Conservation (phyloP, 495 filamentous ascomycete genomes). For the Cercophora samala region DNA sequence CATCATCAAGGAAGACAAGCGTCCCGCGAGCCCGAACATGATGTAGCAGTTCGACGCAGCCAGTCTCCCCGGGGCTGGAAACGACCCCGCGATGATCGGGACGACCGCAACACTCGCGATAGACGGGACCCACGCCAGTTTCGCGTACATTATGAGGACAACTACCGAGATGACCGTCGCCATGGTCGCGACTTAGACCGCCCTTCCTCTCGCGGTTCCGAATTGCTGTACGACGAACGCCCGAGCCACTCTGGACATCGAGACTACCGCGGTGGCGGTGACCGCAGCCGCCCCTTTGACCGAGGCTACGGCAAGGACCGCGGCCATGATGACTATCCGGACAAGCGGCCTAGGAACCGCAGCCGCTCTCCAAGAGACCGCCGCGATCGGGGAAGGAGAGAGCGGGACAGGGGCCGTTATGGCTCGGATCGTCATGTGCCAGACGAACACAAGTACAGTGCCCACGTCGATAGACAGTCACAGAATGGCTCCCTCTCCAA, state of each 20-base stretch:
- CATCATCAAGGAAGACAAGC: constrained; percentile 61
- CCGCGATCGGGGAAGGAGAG: constrained; percentile 41
- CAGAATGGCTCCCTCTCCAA: constrained; percentile 34
- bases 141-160: constrained; percentile 59
- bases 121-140: constrained; percentile 55
- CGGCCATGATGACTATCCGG: constrained; percentile 42
- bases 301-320: constrained; percentile 26
- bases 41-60: constrained; percentile 58
- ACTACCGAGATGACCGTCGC: constrained; percentile 42
- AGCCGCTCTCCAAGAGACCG: constrained; percentile 61
- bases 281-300: constrained; percentile 19
- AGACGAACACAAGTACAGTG: constrained; percentile 37
- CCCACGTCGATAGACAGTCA: constrained; percentile 44
- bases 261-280: constrained; percentile 20
- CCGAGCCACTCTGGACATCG: constrained; percentile 51
- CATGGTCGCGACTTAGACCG: constrained; percentile 63
- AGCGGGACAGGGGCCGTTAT: constrained; percentile 36
- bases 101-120: constrained; percentile 51
- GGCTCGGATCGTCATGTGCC: constrained; percentile 13
- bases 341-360: constrained; percentile 64
- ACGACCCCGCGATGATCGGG: constrained; percentile 61
- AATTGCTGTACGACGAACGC: constrained; percentile 40
- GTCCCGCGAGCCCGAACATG: constrained; percentile 71
- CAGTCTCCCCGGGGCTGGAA: constrained; percentile 58
- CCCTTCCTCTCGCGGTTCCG: constrained; percentile 50